Evolutionary conservation across 83 land plant genomes (phyloP), one percentile per base, ranked within the genome.

Genomic region (Diphasiastrum complanatum): DNA sequence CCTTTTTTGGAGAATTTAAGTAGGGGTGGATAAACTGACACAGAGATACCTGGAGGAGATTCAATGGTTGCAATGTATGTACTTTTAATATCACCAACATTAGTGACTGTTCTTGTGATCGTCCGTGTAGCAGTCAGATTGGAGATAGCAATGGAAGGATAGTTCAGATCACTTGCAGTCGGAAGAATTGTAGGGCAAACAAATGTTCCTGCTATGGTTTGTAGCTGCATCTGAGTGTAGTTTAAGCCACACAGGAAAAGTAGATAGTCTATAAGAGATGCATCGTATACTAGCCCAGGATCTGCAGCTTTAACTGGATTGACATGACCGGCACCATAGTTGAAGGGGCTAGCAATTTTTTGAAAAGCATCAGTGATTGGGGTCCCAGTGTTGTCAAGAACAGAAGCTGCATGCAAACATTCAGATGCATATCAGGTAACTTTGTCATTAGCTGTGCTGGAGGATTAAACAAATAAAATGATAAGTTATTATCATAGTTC

Each of bases 141-240:
- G 1, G 85, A 74, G n/a, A 78, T 61, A 1, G 76, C 45, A 18
- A 81, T 81, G 3, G 85, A 81, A 41, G 85, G 85, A 29, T 81
- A 81, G 62, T 81, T 81, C 5, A 81, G 51, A 46, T 81, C 38
- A 18, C 51, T 8, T 1, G 65, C 46, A 31, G 36, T 36, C 14
- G 24, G n/a, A 0, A 60, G 18, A 2, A 54, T 37, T 19, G 40
- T 1, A 0, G 76, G 73, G 36, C 85, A 81, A 30, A 55, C 35
- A 6, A 11, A 11, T 14, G 6, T 20, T 20, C 59, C 59, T 11
- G 59, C 16, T 24, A 55, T 11, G 35, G 19, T 30, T 30, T 32
- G 18, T 14, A 55, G 14, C 1, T 31, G 11, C n/a, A 19, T 16
- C 6, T 27, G 20, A 35, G 18, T 55, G 59, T 27, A 32, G 6